Base-by-base conservation (phyloP, 352 stramenopile species). In the Blastocystis sp. region DNA sequence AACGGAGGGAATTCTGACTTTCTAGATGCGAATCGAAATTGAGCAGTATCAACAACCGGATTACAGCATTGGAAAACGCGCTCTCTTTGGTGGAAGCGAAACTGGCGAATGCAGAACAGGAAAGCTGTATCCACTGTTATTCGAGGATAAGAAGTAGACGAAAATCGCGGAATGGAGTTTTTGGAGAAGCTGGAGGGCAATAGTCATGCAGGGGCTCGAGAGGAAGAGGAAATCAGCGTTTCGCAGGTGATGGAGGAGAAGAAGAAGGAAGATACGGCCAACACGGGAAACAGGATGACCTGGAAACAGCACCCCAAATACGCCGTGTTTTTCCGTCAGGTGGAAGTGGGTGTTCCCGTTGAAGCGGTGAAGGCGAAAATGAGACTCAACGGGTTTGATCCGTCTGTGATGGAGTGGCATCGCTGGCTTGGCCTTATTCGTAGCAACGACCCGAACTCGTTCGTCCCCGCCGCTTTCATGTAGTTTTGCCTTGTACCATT, bases 11-110 rank as follows among this genome's bases (percentile, higher is more conserved):
- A 3, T 23, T 52, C 40, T 40, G 23, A 19, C 14, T 67, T 19
- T 28, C 11, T 84, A 84, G 74, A 43, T 84, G 74, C 41, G 74
- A 84, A 69, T 62, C 74, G 2, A 84, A 84, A 69, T 70, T 84
- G 23, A 84, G 34, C 21, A 34, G 56, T 10, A 41, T 84, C 17
- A 84, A 84, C 56, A 84, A 84, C 38, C 52, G 74, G 53, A 53
- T 84, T 11, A 59, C 14, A 69, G 74, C 34, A 69, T 23, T 84
- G 19, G 74, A 84, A 67, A 43, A 38, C 11, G 53, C 74, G 2
- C 23, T 67, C 17, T 84, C 74, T 38, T 43, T 84, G 4, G 28
- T 84, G 23, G 74, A 84, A 48, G 69, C 74, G 3, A 84, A 84
- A 48, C 67, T 84, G 17, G 34, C 43, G 53, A 45, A 21, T 52